Base-by-base conservation (phyloP, 2,329 filamentous ascomycete species). In the Hymenoscyphus fraxineus region DNA sequence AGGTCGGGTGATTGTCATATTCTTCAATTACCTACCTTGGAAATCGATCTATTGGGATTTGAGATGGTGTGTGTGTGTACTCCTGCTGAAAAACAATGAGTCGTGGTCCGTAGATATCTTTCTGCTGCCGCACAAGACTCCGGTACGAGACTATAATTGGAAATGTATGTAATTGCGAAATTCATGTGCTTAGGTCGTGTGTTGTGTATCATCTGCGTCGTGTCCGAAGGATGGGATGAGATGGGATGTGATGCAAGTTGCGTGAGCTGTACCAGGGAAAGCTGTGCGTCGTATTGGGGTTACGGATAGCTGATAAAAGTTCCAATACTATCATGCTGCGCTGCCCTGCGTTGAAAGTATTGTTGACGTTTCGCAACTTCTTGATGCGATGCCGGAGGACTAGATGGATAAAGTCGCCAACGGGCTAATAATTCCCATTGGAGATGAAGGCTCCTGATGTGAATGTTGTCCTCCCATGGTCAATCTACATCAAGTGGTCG, bases 31-130 rank as follows among this genome's bases (percentile, higher is more conserved):
- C 32, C 55, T 16, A 32, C 55, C 55, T 32, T 35, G 55, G 55
- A 39, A 38, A 13, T 16, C 31, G 15, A 39, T 54, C 47, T 54
- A 58, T 58, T 35, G 55, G 55, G 55, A 58, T 58, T 35, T 35
- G 55, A 35, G 55, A 58, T 31, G 7, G 22, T 35, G 55, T 51
- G 22, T 35, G 35, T 58, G 13, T 35, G 55, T 15, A 39, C 10
- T 9, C 16, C 19, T 22, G 47, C 47, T 54, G 47, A 10, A 47
- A 47, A 47, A n/a, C 16, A 9, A 19, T 54, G 47, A 54, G 47
- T 22, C 22, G 47, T 54, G 9, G 4, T 10, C 35, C 35, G 35
- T 35, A 35, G 35, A 6, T 35, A 7, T 35, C 35, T 35, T 35
- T 35, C 35, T 35, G 9, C 9, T 35, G 35, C 35, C 44, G 47